phyloP scores from a whole-genome alignment of 2,329 filamentous ascomycete species.

The Nemania diffusa region DNA sequence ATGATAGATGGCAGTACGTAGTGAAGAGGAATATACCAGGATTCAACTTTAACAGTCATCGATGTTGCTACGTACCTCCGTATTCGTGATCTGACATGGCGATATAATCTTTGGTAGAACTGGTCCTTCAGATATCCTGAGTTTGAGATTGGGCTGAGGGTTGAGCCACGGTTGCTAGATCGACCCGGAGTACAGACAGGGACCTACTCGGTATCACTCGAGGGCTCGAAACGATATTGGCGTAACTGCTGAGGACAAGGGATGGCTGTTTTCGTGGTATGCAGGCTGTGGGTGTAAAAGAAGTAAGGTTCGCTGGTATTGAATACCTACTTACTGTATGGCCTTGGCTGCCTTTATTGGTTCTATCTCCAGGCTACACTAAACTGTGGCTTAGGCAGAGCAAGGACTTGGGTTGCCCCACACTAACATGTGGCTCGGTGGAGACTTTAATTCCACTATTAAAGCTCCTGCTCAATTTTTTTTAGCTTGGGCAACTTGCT shows the following conservation, averaged over 20 bases:
- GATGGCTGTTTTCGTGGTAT: constrained; percentile 24
- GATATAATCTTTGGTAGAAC: constrained; percentile 23
- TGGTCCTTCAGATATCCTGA: neutral
- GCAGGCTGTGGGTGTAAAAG: constrained; percentile 13
- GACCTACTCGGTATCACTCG: neutral
- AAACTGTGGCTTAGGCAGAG: neutral
- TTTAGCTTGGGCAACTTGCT: neutral
- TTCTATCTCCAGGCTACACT: neutral
- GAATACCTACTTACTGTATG: neutral
- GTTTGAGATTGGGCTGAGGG: neutral
- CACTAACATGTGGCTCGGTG: constrained; percentile 30
- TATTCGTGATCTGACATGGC: constrained; percentile 75
- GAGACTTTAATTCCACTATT: constrained; percentile 12
- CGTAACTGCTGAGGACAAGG: constrained; percentile 20
- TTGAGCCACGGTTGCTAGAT: neutral
- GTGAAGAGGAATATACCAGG: neutral
- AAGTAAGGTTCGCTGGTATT: constrained; percentile 21
- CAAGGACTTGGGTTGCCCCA: neutral
- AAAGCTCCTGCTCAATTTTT: constrained; percentile 32
- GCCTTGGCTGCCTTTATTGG: constrained; percentile 4
- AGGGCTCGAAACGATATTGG: neutral
- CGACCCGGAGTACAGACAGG: neutral
- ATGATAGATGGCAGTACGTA: neutral
- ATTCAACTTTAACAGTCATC: neutral
- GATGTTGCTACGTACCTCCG: constrained; percentile 60